A percentile compares a stretch with the other conserved stretches of the same genome.
Evolutionary conservation across 2,329 filamentous ascomycete genomes (phyloP).

Genomic region (Penicillium sp.): DNA sequence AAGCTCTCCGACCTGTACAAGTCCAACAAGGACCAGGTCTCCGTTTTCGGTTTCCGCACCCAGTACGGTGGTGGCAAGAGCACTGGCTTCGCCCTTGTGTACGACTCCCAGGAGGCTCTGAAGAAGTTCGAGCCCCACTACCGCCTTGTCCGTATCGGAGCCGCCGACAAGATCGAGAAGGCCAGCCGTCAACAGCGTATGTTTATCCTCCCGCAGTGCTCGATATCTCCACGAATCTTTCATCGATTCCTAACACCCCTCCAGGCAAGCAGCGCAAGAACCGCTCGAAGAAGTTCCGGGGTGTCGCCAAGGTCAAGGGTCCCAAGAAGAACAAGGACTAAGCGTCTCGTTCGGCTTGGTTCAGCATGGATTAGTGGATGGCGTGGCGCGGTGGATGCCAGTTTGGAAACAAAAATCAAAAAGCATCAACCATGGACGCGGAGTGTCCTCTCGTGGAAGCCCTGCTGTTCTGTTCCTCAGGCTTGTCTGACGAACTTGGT

Average conservation of each 20-base stretch:
- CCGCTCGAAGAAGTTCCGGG: constrained; percentile 96
- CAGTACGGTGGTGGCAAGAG: constrained; percentile 99
- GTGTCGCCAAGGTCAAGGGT: constrained; percentile 97
- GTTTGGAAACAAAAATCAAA: constrained; percentile 14
- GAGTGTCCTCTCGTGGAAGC: neutral
- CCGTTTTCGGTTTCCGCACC: constrained; percentile 96
- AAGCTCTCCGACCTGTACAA: constrained; percentile 97
- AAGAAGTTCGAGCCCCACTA: constrained; percentile 99
- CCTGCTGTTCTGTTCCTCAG: neutral
- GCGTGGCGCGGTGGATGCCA: constrained; percentile 20
- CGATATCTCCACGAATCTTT: neutral
- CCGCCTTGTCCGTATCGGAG: constrained; percentile 88
- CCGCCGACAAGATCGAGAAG: constrained; percentile 93
- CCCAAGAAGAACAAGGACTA: constrained; percentile 88
- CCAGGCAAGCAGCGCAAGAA: constrained; percentile 99
- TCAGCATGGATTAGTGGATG: constrained; percentile 17
- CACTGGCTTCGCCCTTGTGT: constrained; percentile 96
- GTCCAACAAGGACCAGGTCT: constrained; percentile 94
- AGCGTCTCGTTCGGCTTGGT: constrained; percentile 35
- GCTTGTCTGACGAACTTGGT: constrained; percentile 8
- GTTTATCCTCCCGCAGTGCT: constrained; percentile 45
- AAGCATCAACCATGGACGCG: neutral
- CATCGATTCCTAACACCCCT: constrained; percentile 9
- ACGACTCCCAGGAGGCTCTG: constrained; percentile 96
- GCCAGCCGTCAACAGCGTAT: constrained; percentile 97